Evolutionary conservation across 139 green algal genomes (phyloP), one percentile per base, ranked within the genome.

Genomic region (Chlamydomonas sp.): DNA sequence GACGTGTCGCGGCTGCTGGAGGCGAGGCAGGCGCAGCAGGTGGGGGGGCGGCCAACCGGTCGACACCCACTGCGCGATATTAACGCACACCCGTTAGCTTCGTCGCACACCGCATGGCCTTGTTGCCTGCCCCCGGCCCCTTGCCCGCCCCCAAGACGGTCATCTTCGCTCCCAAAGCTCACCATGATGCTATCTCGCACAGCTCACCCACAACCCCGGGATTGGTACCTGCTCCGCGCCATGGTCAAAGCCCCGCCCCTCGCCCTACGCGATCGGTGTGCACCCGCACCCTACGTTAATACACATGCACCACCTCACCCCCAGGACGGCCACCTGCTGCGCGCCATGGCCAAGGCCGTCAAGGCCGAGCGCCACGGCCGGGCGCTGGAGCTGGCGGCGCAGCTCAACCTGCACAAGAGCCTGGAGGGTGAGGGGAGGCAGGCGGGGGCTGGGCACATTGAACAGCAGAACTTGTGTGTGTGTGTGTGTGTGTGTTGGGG

Each of bases 351-450:
- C 60, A 78, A 72, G 18, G 83, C 89, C 59, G 57, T 94, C 18
- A 91, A 93, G 67, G 82, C 63, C 3, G 83, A 94, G 74, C 90
- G 87, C 16, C 78, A 92, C 68, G 78, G 68, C 4, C 89, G 90
- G 62, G 93, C 91, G 10, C 82, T 96, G 87, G 91, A 97, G 89
- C 66, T 94, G 67, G 95, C 92, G 9, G 71, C 62, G n/a, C 71
- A 83, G 63, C 89, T 97, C 75, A 89, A 92, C 31, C 83, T 85
- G 60, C 87, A 81, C 67, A 86, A 86, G 82, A 80, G 71, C 82
- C 6, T 86, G 71, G 72, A 79, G 61, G 82, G 82, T 79, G 69
- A 6, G 82, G 1, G 9, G 5, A 15, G 15, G 67, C 4, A 15
- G 31, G 58, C 5, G 66, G 59, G 66, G 17, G 57, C 3, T 10